A percentile compares a stretch with the other conserved stretches of the same genome.
Evolutionary conservation across 768 basidiomycete species (phyloP).

Genomic region (Rhodotorula taiwanensis): DNA sequence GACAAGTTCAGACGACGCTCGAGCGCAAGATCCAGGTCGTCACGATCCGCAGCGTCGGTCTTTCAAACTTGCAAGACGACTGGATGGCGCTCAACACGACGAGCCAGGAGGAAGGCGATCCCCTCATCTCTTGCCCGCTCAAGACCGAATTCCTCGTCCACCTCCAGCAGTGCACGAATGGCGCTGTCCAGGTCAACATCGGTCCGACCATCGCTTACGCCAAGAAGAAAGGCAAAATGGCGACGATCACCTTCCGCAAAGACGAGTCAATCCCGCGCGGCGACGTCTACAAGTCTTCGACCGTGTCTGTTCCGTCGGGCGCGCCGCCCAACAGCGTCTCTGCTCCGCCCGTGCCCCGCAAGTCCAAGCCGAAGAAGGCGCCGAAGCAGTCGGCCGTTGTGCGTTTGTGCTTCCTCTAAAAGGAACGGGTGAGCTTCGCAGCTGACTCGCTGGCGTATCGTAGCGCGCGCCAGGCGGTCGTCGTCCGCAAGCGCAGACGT

Average conservation of each 20-base stretch:
- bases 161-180: conserved; percentile 72
- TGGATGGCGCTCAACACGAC: conserved; percentile 80
- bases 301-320: conserved; percentile 78
- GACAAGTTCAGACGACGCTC: conserved; percentile 53
- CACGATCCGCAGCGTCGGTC: conserved; percentile 74
- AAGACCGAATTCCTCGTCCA: conserved; percentile 89
- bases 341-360: conserved; percentile 74
- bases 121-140: conserved; percentile 80
- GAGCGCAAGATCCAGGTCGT: conserved; percentile 86
- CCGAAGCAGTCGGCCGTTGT: conserved; percentile 17
- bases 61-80: conserved; percentile 88
- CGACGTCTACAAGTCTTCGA: conserved; percentile 88
- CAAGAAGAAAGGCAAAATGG: conserved; percentile 96
- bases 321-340: conserved; percentile 76
- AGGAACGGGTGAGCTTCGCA: not conserved
- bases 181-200: conserved; percentile 64
- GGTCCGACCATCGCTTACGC: conserved; percentile 71
- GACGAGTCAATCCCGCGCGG: conserved; percentile 74
- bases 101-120: conserved; percentile 86
- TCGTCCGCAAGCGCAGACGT: conserved; percentile 43
- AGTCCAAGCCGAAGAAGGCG: conserved; percentile 49
- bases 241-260: conserved; percentile 75
- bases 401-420: not conserved
- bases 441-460: conserved; percentile 28
- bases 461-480: conserved; percentile 34